Evolutionary conservation across 306 rosid species (phyloP).

Genomic region (Datisca glomerata): DNA sequence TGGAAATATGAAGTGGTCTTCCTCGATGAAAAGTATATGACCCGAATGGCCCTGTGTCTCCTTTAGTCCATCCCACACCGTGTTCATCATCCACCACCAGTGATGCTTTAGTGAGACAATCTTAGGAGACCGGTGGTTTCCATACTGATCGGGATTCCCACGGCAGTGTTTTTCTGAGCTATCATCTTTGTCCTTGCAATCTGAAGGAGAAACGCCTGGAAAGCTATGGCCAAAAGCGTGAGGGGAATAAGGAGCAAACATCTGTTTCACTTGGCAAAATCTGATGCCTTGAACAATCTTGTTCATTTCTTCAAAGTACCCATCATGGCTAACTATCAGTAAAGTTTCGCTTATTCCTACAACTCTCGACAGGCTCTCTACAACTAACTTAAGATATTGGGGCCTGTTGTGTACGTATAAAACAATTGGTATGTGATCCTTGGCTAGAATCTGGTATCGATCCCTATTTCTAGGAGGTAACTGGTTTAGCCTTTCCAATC

Average conservation of each 20-base stretch:
- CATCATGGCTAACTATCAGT: slow-evolving; percentile 88
- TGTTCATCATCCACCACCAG: slow-evolving; percentile 99
- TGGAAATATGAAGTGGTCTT: not conserved
- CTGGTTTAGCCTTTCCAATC: slow-evolving; percentile 46
- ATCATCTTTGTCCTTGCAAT: slow-evolving; percentile 61
- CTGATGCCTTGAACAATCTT: slow-evolving; percentile 47
- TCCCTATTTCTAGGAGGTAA: slow-evolving; percentile 73
- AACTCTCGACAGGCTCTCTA: slow-evolving; percentile 69
- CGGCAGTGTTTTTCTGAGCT: slow-evolving; percentile 23
- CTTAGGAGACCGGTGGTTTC: slow-evolving; percentile 71
- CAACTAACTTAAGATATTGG: slow-evolving; percentile 60
- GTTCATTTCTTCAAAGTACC: slow-evolving; percentile 75
- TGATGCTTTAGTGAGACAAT: slow-evolving; percentile 94
- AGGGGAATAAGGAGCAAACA: slow-evolving; percentile 83
- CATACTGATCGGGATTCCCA: slow-evolving; percentile 88
- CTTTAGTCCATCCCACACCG: slow-evolving; percentile 74
- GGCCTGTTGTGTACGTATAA: slow-evolving; percentile 90
- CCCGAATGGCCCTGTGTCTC: slow-evolving; percentile 52
- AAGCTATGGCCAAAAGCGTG: slow-evolving; percentile 58
- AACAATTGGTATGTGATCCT: slow-evolving; percentile 57
- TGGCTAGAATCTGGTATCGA: slow-evolving; percentile 56
- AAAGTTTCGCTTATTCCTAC: slow-evolving; percentile 79
- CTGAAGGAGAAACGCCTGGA: slow-evolving; percentile 63
- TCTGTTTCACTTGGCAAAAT: slow-evolving; percentile 88
- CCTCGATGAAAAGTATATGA: slow-evolving; percentile 62